Base-by-base conservation (phyloP, 83 land plant species). In the Diphasiastrum complanatum region DNA sequence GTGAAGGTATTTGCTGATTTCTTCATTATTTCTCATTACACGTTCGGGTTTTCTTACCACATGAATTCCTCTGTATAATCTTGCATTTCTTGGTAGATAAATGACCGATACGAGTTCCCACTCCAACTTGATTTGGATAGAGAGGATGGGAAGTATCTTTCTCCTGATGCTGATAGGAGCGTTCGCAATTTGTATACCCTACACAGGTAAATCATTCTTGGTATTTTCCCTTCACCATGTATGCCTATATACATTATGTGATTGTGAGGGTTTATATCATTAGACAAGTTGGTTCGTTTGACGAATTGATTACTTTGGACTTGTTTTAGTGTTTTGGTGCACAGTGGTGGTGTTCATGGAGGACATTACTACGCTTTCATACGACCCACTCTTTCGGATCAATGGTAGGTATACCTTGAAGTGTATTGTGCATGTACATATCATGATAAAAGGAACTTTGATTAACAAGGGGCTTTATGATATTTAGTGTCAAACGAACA, bases 61-160 rank as follows among this genome's bases (percentile, higher is more conserved):
- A 24, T 47, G 31, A 27, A 11, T 14, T 36, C 64, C 3, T 22
- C 16, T 2, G 2, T 10, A 23, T 48, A 5, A 34, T 41, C 2
- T 33, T 37, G 31, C 2, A 18, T 47, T 35, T 5, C 60, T 47
- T 52, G 66, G 77, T 84, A 93, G 99, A 93, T 93, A 60, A 93
- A 93, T 83, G 99, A 93, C 65, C 87, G 99, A 25, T 93, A 93
- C 68, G 99, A 93, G 70, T 93, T 93, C 53, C 99, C 99, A 20
- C 65, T 85, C 68, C 89, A 93, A 69, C 81, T 93, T 60, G 99
- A 93, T 53, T 82, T 93, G 67, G 99, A 93, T 62, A 85, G 78
- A 63, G 96, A 93, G 8, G 75, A 89, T 75, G 84, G 86, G 1
- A 89, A 83, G 60, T 93, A 93, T 76, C 70, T 89, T 4, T 86